A percentile compares a stretch with the other conserved stretches of the same genome.
Conservation (phyloP, 495 filamentous ascomycete species). For the Jackrogersella minutella region DNA sequence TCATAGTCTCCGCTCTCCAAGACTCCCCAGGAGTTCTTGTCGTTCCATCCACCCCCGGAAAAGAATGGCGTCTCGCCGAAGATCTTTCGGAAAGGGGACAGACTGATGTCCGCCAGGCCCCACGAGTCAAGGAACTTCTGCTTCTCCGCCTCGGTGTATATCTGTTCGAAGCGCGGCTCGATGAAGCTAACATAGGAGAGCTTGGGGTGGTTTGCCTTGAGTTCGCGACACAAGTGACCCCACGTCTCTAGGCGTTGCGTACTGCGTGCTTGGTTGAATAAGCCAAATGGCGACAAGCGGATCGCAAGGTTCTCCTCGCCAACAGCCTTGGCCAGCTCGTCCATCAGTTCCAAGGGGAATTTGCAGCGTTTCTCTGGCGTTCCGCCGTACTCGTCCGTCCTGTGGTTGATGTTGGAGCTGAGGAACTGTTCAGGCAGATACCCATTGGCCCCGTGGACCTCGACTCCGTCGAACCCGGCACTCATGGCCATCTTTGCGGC, state of each 20-base stretch:
- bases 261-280: background rate
- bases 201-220: constrained; percentile 1
- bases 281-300: constrained; percentile 3
- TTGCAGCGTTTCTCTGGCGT: constrained; percentile 5
- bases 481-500: background rate
- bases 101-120: background rate
- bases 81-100: background rate
- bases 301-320: constrained; percentile 1
- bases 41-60: background rate
- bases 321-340: background rate
- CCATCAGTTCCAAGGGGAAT: constrained; percentile 1
- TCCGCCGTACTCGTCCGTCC: constrained; percentile 8
- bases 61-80: constrained; percentile 4
- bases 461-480: background rate
- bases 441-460: background rate
- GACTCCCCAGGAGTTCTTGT: background rate
- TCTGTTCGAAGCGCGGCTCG: constrained; percentile 5
- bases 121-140: constrained; percentile 4
- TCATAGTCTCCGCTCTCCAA: background rate
- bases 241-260: background rate
- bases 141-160: constrained; percentile 1
- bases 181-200: constrained; percentile 3
- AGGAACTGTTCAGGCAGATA: constrained; percentile 11
- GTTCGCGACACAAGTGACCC: background rate
- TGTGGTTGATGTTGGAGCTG: background rate